Evolutionary conservation across 2,329 filamentous ascomycete genomes (phyloP).

Genomic region (Pezicula neosporulosa): DNA sequence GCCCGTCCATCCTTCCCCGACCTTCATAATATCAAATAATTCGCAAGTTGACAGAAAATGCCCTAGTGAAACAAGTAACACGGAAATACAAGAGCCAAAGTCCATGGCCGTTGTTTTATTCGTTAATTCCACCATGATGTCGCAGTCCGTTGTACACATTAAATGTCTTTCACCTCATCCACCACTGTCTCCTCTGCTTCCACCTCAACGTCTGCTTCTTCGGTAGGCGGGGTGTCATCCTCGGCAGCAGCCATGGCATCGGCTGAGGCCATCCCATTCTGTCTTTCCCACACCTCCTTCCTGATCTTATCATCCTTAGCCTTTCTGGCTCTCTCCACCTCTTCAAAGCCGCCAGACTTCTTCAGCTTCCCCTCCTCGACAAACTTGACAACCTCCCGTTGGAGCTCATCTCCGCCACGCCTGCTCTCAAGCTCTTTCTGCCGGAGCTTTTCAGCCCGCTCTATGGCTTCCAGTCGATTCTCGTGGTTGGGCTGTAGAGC

Average conservation of each 20-base stretch:
- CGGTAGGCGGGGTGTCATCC: neutral
- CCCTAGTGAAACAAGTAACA: too few relatives aligned
- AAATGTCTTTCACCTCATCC: neutral
- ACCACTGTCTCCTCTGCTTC: neutral
- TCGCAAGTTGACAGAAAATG: too few relatives aligned
- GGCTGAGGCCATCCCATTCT: slow-evolving; percentile 46
- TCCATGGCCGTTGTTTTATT: too few relatives aligned
- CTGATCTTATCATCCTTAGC: slow-evolving; percentile 84
- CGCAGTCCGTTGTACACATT: neutral
- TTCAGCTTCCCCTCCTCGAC: slow-evolving; percentile 89
- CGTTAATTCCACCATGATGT: too few relatives aligned
- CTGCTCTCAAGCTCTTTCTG: slow-evolving; percentile 84
- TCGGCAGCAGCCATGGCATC: slow-evolving; percentile 14
- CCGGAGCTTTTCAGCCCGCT: slow-evolving; percentile 88
- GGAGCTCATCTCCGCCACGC: slow-evolving; percentile 62
- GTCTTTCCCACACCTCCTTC: slow-evolving; percentile 71
- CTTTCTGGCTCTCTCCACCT: slow-evolving; percentile 80
- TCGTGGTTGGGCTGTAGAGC: slow-evolving; percentile 95
- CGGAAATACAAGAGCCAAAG: too few relatives aligned
- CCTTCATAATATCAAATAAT: too few relatives aligned
- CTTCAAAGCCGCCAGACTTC: slow-evolving; percentile 93
- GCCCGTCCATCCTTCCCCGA: too few relatives aligned
- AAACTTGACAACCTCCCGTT: slow-evolving; percentile 80
- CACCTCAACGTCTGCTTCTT: neutral
- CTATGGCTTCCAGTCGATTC: slow-evolving; percentile 87